Evolutionary conservation across 768 basidiomycete species (phyloP).

Genomic region (Paxillus ammoniavirescens): DNA sequence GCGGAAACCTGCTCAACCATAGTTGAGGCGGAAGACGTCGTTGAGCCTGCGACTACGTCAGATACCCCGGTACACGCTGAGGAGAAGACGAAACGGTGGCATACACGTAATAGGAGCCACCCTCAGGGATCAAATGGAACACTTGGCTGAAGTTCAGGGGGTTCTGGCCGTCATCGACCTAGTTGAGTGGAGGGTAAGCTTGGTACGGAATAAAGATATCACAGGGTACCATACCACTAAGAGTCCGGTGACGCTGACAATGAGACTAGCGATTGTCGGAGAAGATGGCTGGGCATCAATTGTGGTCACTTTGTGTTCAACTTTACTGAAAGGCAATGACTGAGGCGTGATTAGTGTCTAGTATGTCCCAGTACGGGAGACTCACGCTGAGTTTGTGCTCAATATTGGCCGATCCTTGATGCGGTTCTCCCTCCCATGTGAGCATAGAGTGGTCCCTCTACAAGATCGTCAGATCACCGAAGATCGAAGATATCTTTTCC

Average conservation of each 20-base stretch:
- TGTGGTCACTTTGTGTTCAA: slow-evolving; percentile 79
- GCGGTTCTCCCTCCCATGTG: slow-evolving; percentile 67
- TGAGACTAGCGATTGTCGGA: slow-evolving; percentile 48
- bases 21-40: slow-evolving; percentile 91
- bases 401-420: slow-evolving; percentile 57
- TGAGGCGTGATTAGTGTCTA: slow-evolving; percentile 25
- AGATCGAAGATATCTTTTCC: slow-evolving; percentile 18
- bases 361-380: neutral
- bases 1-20: slow-evolving; percentile 37
- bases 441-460: slow-evolving; percentile 85
- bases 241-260: slow-evolving; percentile 89
- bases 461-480: slow-evolving; percentile 21
- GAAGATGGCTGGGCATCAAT: slow-evolving; percentile 87
- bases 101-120: slow-evolving; percentile 79
- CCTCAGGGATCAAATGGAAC: slow-evolving; percentile 88
- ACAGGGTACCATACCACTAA: slow-evolving; percentile 53
- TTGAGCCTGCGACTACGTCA: slow-evolving; percentile 54
- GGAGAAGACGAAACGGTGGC: slow-evolving; percentile 28
- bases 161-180: slow-evolving; percentile 81
- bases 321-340: slow-evolving; percentile 78
- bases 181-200: slow-evolving; percentile 4
- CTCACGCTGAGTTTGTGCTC: slow-evolving; percentile 72
- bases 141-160: slow-evolving; percentile 90
- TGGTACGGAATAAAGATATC: neutral
- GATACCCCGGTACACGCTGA: slow-evolving; percentile 3